Conservation (phyloP, 306 rosid genomes). For the Spatholobus suberectus region DNA sequence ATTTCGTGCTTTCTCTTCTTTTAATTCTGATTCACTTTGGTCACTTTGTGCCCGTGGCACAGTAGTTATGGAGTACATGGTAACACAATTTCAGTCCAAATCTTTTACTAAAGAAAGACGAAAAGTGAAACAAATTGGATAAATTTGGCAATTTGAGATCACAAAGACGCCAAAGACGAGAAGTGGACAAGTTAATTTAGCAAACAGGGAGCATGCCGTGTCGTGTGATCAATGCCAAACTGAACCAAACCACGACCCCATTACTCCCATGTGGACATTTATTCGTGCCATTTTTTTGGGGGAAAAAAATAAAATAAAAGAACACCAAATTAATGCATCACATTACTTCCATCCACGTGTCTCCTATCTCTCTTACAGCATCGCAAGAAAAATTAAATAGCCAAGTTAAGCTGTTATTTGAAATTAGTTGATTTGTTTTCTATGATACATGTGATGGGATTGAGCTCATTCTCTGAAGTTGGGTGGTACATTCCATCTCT, state of each 20-base stretch:
- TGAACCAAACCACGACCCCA: too few relatives aligned
- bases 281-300: background rate
- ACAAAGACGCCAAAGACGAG: background rate
- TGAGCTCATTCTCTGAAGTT: constrained; percentile 12
- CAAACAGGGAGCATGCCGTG: too few relatives aligned
- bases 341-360: constrained; percentile 22
- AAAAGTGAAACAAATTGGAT: constrained; percentile 5
- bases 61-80: background rate
- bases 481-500: background rate
- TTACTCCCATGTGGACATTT: constrained; percentile 10
- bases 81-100: background rate
- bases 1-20: background rate
- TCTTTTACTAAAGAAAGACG: background rate
- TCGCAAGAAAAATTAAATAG: background rate
- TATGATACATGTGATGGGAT: background rate
- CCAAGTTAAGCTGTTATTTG: background rate
- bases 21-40: background rate
- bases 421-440: background rate
- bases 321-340: constrained; percentile 10
- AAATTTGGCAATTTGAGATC: background rate
- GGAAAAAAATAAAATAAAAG: background rate
- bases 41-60: background rate
- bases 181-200: too few relatives aligned
- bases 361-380: background rate
- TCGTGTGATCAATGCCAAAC: too few relatives aligned